phyloP scores from a whole-genome alignment of 179 eudicot genomes.

The Beta macrorhiza region DNA sequence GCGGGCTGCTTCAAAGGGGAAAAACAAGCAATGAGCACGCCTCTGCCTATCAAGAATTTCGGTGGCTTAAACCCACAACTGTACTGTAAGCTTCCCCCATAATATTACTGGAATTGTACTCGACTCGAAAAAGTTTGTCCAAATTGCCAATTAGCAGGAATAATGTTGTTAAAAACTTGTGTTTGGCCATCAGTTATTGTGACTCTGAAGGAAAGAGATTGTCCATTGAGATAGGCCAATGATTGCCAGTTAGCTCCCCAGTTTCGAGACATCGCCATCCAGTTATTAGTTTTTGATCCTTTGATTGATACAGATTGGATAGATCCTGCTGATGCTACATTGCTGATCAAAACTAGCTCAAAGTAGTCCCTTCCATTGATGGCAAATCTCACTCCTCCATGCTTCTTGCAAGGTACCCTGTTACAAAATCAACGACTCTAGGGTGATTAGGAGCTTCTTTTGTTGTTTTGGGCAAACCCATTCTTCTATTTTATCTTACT shows the following conservation, averaged over 20 bases:
- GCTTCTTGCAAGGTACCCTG: slow-evolving; percentile 68
- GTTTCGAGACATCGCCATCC: slow-evolving; percentile 63
- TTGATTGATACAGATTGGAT: slow-evolving; percentile 51
- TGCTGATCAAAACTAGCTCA: slow-evolving; percentile 59
- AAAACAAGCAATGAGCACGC: slow-evolving; percentile 45
- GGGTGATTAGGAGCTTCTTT: neutral
- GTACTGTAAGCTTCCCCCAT: neutral
- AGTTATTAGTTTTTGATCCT: slow-evolving; percentile 45
- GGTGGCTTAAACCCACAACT: neutral
- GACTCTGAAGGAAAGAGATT: slow-evolving; percentile 52
- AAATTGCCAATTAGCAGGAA: slow-evolving; percentile 53
- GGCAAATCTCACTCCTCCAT: slow-evolving; percentile 70
- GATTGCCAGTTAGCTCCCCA: slow-evolving; percentile 86
- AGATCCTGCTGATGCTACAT: slow-evolving; percentile 65
- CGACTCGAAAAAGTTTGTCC: slow-evolving; percentile 60
- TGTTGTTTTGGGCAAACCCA: too few species aligned
- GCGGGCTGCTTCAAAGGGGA: slow-evolving; percentile 42
- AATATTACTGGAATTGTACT: slow-evolving; percentile 37
- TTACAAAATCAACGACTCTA: neutral
- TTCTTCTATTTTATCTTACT: too few species aligned
- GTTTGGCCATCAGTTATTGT: slow-evolving; percentile 54
- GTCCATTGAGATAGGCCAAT: slow-evolving; percentile 49
- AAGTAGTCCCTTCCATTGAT: slow-evolving; percentile 62
- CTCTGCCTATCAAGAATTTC: slow-evolving; percentile 40
- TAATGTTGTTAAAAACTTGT: slow-evolving; percentile 35